Base-by-base conservation (phyloP, 1,284 basidiomycete species). In the Apiotrichum gamsii region DNA sequence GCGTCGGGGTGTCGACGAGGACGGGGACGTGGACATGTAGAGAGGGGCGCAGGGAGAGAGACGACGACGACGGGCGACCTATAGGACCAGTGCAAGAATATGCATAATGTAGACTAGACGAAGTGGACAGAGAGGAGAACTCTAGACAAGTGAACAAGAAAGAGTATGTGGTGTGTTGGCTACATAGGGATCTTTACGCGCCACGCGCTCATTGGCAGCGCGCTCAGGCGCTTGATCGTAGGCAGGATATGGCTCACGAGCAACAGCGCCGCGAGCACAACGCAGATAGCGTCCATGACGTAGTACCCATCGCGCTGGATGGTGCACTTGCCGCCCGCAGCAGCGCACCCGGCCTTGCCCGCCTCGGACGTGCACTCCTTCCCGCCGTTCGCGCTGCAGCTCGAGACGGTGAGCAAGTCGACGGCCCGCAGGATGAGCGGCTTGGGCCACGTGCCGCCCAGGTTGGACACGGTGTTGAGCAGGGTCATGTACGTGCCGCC, bases 401-500 rank as follows among this genome's bases (percentile, higher is more conserved):
- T 84, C 5, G 90, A 89, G 38, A 82, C 78, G 43, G 82, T 90
- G 63, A 96, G 87, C 38, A 81, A 70, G 71, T 96, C 93, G 50
- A 96, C 88, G 8, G 86, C 85, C 82, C 61, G 59, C 9, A 68
- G 62, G 45, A 69, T 61, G 28, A 72, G 57, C 0, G 70, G 68
- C 50, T 56, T 54, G 81, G 85, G 87, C 93, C 93, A 97, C 1
- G 95, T 99, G 8, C 95, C 95, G 43, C 95, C 95, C 51, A 98
- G 80, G 67, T 99, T 99, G 19, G 86, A 85, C 57, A 97, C 90
- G 6, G 95, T 99, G 69, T 97, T 96, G 47, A 98, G 75, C 28
- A 98, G 77, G 14, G 91, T 96, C 91, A 96, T 96, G 69, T 96
- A 96, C 1, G 93, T 96, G 39, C 91, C 95, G 24, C 95, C 95